These are phyloP conservation scores for Phaeosphaeria sp. DNA, from an alignment of 2,329 filamentous ascomycete genomes.

Conservation along the genomic window DNA sequence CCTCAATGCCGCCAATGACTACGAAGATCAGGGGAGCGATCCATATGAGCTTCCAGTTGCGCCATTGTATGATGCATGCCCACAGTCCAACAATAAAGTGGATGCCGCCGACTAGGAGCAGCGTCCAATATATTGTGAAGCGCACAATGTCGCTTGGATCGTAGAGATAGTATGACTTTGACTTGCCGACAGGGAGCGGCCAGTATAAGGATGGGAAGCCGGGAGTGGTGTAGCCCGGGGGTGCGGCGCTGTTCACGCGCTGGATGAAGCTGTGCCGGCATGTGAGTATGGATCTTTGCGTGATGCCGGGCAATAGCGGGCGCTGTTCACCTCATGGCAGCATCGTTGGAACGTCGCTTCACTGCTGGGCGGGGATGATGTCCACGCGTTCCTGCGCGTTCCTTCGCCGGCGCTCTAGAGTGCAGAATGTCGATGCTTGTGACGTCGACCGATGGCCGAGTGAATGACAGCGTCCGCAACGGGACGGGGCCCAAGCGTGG, in stretches of 20 bases:
- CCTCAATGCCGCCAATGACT: conserved; percentile 76
- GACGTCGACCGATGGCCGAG: conserved; percentile 13
- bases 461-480: conserved; percentile 17
- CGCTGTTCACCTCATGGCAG: conserved; percentile 38
- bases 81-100: conserved; percentile 75
- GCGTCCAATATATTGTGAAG: conserved; percentile 86
- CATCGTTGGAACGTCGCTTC: conserved; percentile 20
- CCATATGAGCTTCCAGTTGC: conserved; percentile 67
- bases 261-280: conserved; percentile 50
- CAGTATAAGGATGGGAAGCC: conserved; percentile 84
- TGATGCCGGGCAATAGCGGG: not conserved
- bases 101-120: conserved; percentile 77
- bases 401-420: not conserved
- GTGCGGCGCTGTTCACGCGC: conserved; percentile 54
- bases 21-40: conserved; percentile 74
- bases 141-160: conserved; percentile 80
- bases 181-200: conserved; percentile 65
- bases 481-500: conserved; percentile 17
- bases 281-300: not conserved
- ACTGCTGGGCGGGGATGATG: not conserved
- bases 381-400: not conserved
- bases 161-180: conserved; percentile 71
- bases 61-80: conserved; percentile 73
- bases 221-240: conserved; percentile 70
- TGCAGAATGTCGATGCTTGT: conserved; percentile 7